phyloP scores from a whole-genome alignment of 176 grass and related monocot genomes.

The Oryza meyeriana region DNA sequence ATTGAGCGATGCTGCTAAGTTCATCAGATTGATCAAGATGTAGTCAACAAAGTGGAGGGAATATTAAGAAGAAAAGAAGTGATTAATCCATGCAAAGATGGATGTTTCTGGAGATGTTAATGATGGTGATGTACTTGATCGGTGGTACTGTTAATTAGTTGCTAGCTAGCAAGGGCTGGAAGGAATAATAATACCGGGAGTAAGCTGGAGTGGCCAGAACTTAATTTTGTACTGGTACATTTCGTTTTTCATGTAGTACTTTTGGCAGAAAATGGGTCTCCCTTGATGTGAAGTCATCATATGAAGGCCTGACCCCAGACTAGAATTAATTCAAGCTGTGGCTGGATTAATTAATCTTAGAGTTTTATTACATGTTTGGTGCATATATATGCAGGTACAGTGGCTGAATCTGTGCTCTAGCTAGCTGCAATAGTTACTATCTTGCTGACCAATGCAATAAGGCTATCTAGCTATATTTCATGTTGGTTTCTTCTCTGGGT shows the following conservation, averaged over 20 bases:
- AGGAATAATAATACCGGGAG: not conserved
- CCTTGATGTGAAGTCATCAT: slow-evolving; percentile 22
- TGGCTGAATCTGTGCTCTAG: not conserved
- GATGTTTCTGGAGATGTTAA: not conserved
- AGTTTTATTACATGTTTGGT: slow-evolving; percentile 24
- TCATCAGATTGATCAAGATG: not conserved
- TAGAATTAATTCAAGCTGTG: slow-evolving; percentile 14
- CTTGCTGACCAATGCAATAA: not conserved
- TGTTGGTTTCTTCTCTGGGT: slow-evolving; percentile 57
- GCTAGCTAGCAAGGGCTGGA: not conserved
- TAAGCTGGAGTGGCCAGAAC: not conserved
- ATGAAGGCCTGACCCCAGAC: slow-evolving; percentile 14
- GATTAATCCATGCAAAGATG: not conserved
- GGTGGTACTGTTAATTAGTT: not conserved
- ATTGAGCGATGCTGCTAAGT: not conserved
- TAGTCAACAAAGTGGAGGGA: not conserved
- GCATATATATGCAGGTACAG: not conserved
- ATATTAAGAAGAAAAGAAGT: not conserved
- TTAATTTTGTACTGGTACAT: slow-evolving; percentile 7
- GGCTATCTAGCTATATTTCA: slow-evolving; percentile 43
- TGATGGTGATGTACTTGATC: not conserved
- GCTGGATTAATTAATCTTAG: slow-evolving; percentile 25
- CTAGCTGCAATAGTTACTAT: not conserved
- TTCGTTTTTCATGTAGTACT: not conserved
- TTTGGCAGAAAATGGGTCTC: not conserved